Conservation (phyloP, 2,329 filamentous ascomycete species). For the Paramyrothecium sp. region DNA sequence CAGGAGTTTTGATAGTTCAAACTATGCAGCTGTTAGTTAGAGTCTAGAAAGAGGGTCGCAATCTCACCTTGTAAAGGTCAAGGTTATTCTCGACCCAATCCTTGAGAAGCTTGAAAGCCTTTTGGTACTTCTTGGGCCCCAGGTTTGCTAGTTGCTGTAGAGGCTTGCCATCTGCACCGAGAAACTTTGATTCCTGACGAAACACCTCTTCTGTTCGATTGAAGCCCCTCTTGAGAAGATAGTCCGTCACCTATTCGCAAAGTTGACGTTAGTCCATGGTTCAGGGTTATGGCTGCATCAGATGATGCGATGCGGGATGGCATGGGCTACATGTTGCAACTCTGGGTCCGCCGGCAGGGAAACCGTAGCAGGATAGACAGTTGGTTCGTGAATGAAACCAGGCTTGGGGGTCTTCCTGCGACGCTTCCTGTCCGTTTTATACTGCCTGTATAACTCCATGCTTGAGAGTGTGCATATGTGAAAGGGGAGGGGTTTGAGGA, state of each 20-base stretch:
- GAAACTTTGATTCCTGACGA: constrained; percentile 81
- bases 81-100: constrained; percentile 89
- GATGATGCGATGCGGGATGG: background rate
- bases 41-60: background rate
- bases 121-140: constrained; percentile 74
- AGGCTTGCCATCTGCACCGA: constrained; percentile 78
- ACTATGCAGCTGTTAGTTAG: constrained; percentile 41
- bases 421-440: too few species aligned
- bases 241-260: constrained; percentile 73
- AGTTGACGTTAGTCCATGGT: constrained; percentile 9
- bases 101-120: constrained; percentile 70
- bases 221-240: constrained; percentile 93
- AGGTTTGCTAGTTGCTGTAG: constrained; percentile 66
- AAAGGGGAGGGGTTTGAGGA: too few species aligned
- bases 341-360: too few species aligned
- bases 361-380: too few species aligned
- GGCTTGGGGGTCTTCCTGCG: too few species aligned
- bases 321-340: background rate
- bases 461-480: too few species aligned
- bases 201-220: constrained; percentile 90
- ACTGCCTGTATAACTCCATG: too few species aligned
- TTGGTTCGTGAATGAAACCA: too few species aligned
- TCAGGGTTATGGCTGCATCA: background rate
- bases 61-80: constrained; percentile 81
- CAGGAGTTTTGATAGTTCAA: constrained; percentile 81